Base-by-base conservation (phyloP, 257 asterid genomes). In the Penstemon newberryi region DNA sequence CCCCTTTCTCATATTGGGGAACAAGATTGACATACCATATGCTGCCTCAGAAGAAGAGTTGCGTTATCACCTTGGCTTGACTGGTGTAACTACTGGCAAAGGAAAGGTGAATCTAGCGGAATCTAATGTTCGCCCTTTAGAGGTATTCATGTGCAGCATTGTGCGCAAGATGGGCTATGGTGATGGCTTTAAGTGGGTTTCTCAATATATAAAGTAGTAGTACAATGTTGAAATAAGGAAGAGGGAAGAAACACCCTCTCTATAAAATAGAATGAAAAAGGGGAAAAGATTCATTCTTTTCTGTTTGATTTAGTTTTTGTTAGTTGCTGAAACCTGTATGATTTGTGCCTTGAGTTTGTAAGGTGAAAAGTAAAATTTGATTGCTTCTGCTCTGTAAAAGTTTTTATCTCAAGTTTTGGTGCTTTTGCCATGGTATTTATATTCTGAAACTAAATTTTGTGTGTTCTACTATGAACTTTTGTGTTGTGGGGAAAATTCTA, bases 121-220 rank as follows among this genome's bases (percentile, higher is more conserved):
- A 37, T 33, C 72, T 4, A 70, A 70, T 41, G 70, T 80, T 39
- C 75, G 79, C 5, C 82, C 84, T 7, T 19, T 80, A 1, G 82
- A 80, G 75, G 80, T 80, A 13, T 76, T 80, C 78, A 77, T 77
- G 85, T 80, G 85, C 71, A 80, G 82, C 77, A 77, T 80, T 45
- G 85, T 80, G 7, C 66, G 78, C 57, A 80, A 80, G 64, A 80
- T 80, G 85, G 82, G 80, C 3, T 80, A 80, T 42, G 85, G 80
- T 13, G 80, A 77, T 56, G 85, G 82, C 66, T 80, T 80, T 76
- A 67, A 55, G 11, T 80, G 82, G 82, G 33, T 80, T 45, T 80
- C 82, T 9, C 80, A 77, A 49, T 80, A 77, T 69, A 77, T 77
- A 52, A 69, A 80, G 81, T 80, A 69, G 76, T 9, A 3, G 7